Percentiles rank a stretch among this genome's conserved stretches.
phyloP scores from a whole-genome alignment of 129 eudicot genomes.

The Centrapalus pauciflorus region DNA sequence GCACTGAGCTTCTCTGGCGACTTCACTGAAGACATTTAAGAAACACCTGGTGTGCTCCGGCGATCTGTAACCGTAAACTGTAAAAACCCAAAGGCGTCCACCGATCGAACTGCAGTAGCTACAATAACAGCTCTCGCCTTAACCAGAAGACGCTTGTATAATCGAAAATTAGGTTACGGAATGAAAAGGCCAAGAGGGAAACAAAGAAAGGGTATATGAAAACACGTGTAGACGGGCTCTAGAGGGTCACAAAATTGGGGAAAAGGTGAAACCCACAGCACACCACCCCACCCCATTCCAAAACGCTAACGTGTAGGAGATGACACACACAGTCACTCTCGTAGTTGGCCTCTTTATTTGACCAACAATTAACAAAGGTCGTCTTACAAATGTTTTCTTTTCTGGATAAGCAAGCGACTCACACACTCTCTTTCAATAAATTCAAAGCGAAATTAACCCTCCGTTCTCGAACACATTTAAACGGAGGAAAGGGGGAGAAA shows the following conservation, averaged over 20 bases:
- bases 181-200: not conserved
- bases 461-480: no score
- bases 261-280: constrained; percentile 3
- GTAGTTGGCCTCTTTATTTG: constrained; percentile 29
- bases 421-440: not conserved
- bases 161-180: not conserved
- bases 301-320: constrained; percentile 27
- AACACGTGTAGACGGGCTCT: not conserved
- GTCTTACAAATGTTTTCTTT: not conserved
- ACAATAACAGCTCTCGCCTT: not conserved
- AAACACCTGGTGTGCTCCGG: constrained; percentile 15
- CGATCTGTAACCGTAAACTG: constrained; percentile 14
- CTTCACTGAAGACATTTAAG: constrained; percentile 37
- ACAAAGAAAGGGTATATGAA: not conserved
- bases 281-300: constrained; percentile 2
- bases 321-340: constrained; percentile 27
- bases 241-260: constrained; percentile 19
- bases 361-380: no score
- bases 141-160: not conserved
- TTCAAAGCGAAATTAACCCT: constrained; percentile 10
- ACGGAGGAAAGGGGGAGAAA: no score
- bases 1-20: constrained; percentile 39
- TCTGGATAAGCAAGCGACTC: not conserved
- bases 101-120: not conserved
- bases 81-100: not conserved